phyloP scores from a whole-genome alignment of 1,139 yeast species.

The Saccharomyces hybrid region DNA sequence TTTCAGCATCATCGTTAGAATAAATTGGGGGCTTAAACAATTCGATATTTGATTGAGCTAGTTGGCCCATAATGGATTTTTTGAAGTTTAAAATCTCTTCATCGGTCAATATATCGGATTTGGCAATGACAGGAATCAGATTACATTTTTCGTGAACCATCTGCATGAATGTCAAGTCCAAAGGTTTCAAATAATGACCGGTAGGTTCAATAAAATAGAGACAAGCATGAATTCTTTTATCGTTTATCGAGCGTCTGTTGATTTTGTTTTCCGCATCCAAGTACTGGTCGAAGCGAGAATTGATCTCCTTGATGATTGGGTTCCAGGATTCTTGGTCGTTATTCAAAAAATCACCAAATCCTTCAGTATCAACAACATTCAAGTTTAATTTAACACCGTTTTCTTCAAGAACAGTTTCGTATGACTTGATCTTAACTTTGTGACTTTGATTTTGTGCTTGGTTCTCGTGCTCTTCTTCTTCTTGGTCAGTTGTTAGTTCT shows the following conservation, averaged over 20 bases:
- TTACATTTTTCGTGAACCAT: conserved; percentile 87
- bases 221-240: conserved; percentile 80
- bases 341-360: conserved; percentile 88
- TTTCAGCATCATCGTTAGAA: conserved; percentile 84
- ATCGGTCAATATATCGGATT: conserved; percentile 86
- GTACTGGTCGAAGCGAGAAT: conserved; percentile 74
- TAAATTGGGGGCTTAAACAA: conserved; percentile 73
- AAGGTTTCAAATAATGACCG: conserved; percentile 83
- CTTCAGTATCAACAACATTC: conserved; percentile 84
- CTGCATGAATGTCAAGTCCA: conserved; percentile 85
- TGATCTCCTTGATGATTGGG: conserved; percentile 87
- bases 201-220: conserved; percentile 93
- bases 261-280: conserved; percentile 87
- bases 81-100: conserved; percentile 77
- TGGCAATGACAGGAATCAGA: conserved; percentile 89
- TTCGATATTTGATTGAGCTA: conserved; percentile 65
- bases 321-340: conserved; percentile 77
- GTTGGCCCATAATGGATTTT: conserved; percentile 65
- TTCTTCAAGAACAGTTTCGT: conserved; percentile 74
- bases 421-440: conserved; percentile 55
- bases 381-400: conserved; percentile 84
- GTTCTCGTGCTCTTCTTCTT: conserved; percentile 19
- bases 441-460: conserved; percentile 11
- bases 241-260: conserved; percentile 64
- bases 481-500: conserved; percentile 5